Evolutionary conservation across 345 rosid species (phyloP).

Genomic region (Aegle marmelos): DNA sequence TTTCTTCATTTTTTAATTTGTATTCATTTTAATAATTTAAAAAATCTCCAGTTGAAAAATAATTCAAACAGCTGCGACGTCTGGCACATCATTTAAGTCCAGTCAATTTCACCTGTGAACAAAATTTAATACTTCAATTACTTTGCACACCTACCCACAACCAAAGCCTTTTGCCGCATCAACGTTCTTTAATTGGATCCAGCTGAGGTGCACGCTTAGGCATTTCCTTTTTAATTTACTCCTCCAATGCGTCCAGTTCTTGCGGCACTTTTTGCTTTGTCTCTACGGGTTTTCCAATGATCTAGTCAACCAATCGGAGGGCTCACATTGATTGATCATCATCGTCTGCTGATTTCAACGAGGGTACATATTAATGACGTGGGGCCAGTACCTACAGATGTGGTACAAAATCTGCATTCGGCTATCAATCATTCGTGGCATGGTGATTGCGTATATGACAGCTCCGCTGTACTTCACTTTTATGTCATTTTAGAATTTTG

Average conservation of each 20-base stretch:
- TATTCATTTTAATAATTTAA: no score
- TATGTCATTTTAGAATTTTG: not conserved
- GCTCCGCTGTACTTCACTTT: not conserved
- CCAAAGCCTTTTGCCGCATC: not conserved
- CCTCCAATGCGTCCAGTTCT: no score
- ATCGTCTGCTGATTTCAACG: not conserved
- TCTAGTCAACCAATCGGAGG: not conserved
- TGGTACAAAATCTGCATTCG: not conserved
- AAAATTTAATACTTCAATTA: not conserved
- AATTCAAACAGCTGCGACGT: not conserved
- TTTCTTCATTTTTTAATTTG: no score
- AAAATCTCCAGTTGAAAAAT: no score
- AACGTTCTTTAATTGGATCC: not conserved
- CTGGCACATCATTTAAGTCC: not conserved
- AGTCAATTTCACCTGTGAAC: not conserved
- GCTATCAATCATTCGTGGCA: not conserved
- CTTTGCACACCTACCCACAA: not conserved
- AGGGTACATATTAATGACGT: not conserved
- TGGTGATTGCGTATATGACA: not conserved
- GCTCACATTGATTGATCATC: not conserved
- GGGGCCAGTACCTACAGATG: not conserved
- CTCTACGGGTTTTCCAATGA: not conserved
- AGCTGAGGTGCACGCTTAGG: no score
- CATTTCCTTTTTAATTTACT: not conserved
- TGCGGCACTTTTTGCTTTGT: not conserved